Evolutionary conservation across 305 asterid species (phyloP), one percentile per base, ranked within the genome.

Genomic region (Fraxinus ornus): DNA sequence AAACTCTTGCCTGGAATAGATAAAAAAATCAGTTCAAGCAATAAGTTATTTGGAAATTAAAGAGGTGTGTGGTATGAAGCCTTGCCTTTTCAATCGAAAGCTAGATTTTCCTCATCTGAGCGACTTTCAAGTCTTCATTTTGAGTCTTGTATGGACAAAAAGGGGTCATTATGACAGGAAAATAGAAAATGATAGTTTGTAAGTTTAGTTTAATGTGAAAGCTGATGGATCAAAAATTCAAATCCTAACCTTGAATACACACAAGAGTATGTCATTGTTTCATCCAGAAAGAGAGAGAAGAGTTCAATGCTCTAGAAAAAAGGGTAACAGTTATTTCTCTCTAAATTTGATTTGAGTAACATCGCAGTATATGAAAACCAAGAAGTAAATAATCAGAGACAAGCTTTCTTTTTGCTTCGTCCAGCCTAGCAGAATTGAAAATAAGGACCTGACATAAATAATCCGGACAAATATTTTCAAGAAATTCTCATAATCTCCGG

Each of bases 261-360:
- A 76, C 94, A 89, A 10, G 99, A 95, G 81, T 92, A 94, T 39
- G 94, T 91, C 99, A 95, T 94, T 62, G 99, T 92, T 41, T 93
- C 90, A 36, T 95, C 99, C 87, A 94, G 77, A 70, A 94, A 94
- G 62, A 32, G 88, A 87, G 80, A 87, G 80, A 95, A 94, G 49
- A 94, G 92, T 86, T 94, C 92, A 66, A 92, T 94, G 88, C 98
- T 93, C 99, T 94, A 96, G 66, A 75, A 87, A 64, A 12, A 72
- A 79, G 44, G 39, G 4, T 62, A 81, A 0, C 52, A 77, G 75
- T 15, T n/a, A 10, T 7, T 8, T 36, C 73, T 36, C 36, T 0
- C 8, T 8, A 66, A 66, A 66, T 9, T 66, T 66, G 36, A 24
- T 9, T 26, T 15, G 1, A 66, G 74, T 66, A 66, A 12, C 36